phyloP scores from a whole-genome alignment of 2,329 filamentous ascomycete genomes.

The Diaporthe nobilis region DNA sequence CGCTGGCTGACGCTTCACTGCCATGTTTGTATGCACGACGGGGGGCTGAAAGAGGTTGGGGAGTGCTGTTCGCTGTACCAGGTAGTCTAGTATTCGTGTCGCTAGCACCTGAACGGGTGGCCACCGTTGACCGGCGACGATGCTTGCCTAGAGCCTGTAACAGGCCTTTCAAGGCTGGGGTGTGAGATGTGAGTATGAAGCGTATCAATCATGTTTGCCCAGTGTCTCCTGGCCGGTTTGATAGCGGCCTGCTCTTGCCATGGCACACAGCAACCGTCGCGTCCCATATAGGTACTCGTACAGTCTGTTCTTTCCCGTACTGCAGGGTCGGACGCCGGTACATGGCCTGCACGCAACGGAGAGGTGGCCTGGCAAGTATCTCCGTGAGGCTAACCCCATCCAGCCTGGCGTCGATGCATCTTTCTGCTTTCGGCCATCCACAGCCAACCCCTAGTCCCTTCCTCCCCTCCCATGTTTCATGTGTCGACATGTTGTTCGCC shows the following conservation, averaged over 20 bases:
- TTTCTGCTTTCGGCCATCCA: constrained; percentile 24
- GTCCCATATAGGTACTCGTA: background rate
- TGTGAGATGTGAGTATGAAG: constrained; percentile 5
- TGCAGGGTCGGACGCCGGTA: background rate
- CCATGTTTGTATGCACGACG: background rate
- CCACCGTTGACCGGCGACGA: background rate
- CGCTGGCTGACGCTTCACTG: constrained; percentile 11
- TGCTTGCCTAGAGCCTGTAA: constrained; percentile 23
- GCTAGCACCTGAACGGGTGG: background rate
- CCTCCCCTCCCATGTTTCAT: constrained; percentile 30
- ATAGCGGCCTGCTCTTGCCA: constrained; percentile 4
- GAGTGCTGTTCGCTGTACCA: background rate
- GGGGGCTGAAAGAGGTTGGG: background rate
- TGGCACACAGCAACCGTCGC: too few relatives aligned
- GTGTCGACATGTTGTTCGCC: constrained; percentile 19
- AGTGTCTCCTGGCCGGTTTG: constrained; percentile 17
- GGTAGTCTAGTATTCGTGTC: background rate
- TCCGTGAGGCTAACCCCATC: background rate
- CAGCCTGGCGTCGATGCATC: background rate
- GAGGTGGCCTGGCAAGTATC: background rate
- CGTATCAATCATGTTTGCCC: constrained; percentile 1
- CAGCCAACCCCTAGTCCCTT: background rate
- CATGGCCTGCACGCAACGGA: background rate
- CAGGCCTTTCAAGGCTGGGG: background rate
- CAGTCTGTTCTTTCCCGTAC: background rate